Evolutionary conservation across 164 flowering plant species (phyloP).

Genomic region (Tetracentron sinense): DNA sequence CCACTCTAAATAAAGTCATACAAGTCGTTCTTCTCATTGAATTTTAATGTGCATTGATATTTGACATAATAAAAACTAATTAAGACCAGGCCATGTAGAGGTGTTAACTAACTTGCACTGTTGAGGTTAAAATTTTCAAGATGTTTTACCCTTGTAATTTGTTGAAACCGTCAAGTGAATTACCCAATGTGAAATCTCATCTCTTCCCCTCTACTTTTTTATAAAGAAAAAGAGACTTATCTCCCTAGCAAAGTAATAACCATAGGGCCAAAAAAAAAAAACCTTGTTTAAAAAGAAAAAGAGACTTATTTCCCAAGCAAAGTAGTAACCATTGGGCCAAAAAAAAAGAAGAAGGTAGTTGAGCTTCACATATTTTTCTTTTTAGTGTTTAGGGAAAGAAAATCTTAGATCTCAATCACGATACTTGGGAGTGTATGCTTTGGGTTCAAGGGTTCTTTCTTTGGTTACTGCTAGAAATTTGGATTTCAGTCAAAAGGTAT

Average conservation of each 20-base stretch:
- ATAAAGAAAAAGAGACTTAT: no score
- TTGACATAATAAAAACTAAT: no score
- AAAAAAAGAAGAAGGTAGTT: constrained; percentile 2
- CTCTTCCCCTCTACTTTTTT: neutral
- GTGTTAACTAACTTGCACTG: no score
- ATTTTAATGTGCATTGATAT: constrained; percentile 76
- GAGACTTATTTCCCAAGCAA: constrained; percentile 8
- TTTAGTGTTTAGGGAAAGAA: constrained; percentile 24
- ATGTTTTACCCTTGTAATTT: no score
- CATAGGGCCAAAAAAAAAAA: no score
- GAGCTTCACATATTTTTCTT: constrained; percentile 1
- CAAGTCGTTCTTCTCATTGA: constrained; percentile 82
- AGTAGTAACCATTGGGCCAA: constrained; percentile 5
- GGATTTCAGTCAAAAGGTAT: constrained; percentile 20
- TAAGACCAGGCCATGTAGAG: no score
- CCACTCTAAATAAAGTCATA: constrained; percentile 84
- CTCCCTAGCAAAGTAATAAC: no score
- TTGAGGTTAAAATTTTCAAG: no score
- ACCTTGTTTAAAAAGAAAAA: neutral
- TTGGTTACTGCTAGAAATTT: constrained; percentile 6
- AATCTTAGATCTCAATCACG: constrained; percentile 25
- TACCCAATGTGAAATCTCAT: neutral
- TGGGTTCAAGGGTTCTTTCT: no score
- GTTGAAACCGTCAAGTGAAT: no score
- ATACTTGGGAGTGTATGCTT: constrained; percentile 3